A percentile compares a stretch with the other conserved stretches of the same genome.
Conservation (phyloP, 129 eudicot species). For the Tanacetum coccineum region DNA sequence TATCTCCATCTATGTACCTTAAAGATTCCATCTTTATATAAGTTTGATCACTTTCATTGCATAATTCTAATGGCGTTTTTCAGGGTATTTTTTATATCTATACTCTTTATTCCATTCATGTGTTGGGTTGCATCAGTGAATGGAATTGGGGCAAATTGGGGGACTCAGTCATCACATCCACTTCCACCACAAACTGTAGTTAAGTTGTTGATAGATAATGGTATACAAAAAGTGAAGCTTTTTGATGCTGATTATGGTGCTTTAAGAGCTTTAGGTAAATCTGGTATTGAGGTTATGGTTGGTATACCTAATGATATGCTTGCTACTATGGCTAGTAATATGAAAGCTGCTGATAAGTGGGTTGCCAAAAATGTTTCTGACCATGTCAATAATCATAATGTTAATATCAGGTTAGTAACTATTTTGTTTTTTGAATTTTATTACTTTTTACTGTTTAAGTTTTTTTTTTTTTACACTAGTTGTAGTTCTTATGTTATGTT, state of each 20-base stretch:
- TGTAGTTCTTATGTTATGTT: background rate
- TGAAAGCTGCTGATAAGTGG: slow-evolving; percentile 79
- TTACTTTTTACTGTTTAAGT: background rate
- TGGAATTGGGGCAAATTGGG: slow-evolving; percentile 97
- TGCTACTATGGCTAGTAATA: slow-evolving; percentile 41
- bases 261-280: slow-evolving; percentile 57
- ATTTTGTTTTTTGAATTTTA: background rate
- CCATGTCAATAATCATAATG: slow-evolving; percentile 42
- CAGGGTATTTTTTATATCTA: too few relatives aligned
- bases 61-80: slow-evolving; percentile 28
- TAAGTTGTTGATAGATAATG: slow-evolving; percentile 69
- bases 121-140: slow-evolving; percentile 31
- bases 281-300: slow-evolving; percentile 85
- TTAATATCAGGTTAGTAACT: slow-evolving; percentile 59
- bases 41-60: background rate
- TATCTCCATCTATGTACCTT: slow-evolving; percentile 19
- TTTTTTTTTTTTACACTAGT: background rate
- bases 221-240: slow-evolving; percentile 80
- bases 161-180: slow-evolving; percentile 84
- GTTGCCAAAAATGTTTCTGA: slow-evolving; percentile 60
- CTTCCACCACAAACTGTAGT: slow-evolving; percentile 54
- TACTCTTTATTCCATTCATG: slow-evolving; percentile 20
- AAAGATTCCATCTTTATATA: background rate
- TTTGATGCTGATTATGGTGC: slow-evolving; percentile 72
- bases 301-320: slow-evolving; percentile 93